Evolutionary conservation across 306 rosid genomes (phyloP).

Genomic region (Sindora glabra): DNA sequence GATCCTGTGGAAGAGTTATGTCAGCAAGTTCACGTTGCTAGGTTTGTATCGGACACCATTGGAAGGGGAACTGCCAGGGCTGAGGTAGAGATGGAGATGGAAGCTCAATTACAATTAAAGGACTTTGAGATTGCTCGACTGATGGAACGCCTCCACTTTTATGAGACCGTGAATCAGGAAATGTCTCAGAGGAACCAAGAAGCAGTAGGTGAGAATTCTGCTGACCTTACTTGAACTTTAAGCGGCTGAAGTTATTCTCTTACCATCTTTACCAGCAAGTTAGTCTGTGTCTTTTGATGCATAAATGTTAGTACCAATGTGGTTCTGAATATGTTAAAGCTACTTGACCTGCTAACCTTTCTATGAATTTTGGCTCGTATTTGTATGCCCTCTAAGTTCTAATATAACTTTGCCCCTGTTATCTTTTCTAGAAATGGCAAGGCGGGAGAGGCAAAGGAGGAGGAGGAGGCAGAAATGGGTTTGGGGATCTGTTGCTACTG

Average conservation of each 20-base stretch:
- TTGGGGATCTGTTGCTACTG: slow-evolving; percentile 80
- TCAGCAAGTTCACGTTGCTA: slow-evolving; percentile 73
- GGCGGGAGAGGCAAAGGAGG: slow-evolving; percentile 68
- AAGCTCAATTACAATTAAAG: slow-evolving; percentile 64
- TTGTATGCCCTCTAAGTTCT: too few species aligned
- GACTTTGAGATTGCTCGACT: slow-evolving; percentile 90
- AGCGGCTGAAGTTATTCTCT: neutral
- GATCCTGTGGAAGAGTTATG: slow-evolving; percentile 61
- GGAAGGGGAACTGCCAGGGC: slow-evolving; percentile 84
- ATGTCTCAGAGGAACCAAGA: slow-evolving; percentile 99
- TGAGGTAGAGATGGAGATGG: slow-evolving; percentile 77
- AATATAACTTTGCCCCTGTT: too few species aligned
- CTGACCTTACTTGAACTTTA: neutral
- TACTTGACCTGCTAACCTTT: too few species aligned
- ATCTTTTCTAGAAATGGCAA: slow-evolving; percentile 52
- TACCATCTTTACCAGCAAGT: neutral
- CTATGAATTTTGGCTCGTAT: too few species aligned
- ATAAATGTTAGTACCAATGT: too few species aligned
- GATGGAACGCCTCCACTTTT: slow-evolving; percentile 69
- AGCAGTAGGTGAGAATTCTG: slow-evolving; percentile 62
- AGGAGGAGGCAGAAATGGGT: slow-evolving; percentile 75
- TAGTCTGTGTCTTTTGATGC: too few species aligned
- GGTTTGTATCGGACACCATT: slow-evolving; percentile 63
- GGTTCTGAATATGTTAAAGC: too few species aligned
- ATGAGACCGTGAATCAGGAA: slow-evolving; percentile 94